Evolutionary conservation across 768 basidiomycete genomes (phyloP).

Genomic region (Serendipita indica): DNA sequence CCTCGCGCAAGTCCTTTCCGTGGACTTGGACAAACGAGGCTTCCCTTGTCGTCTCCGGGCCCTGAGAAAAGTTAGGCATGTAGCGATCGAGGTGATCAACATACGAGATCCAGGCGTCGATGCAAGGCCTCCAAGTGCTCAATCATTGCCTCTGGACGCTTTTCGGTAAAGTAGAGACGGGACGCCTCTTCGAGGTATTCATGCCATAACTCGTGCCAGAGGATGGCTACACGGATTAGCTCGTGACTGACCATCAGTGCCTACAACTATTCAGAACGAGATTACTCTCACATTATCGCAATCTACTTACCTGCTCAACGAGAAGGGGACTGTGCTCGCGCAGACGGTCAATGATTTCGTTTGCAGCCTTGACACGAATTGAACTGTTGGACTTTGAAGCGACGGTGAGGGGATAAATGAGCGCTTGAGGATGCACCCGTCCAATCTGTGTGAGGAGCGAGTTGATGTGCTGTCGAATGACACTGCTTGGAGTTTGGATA

Average conservation of each 20-base stretch:
- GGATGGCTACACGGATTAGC: conserved; percentile 34
- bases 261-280: conserved; percentile 11
- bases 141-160: conserved; percentile 35
- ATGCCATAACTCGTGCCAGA: conserved; percentile 39
- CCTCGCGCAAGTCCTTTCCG: conserved; percentile 30
- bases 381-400: conserved; percentile 8
- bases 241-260: conserved; percentile 33
- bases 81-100: neutral
- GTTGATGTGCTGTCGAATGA: conserved; percentile 10
- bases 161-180: conserved; percentile 33
- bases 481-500: conserved; percentile 11
- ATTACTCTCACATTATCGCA: neutral
- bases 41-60: conserved; percentile 33
- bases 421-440: conserved; percentile 10
- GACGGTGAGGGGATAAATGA: conserved; percentile 11
- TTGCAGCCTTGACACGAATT: neutral
- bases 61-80: conserved; percentile 18
- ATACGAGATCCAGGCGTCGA: conserved; percentile 30
- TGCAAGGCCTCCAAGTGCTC: conserved; percentile 32
- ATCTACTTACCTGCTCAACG: conserved; percentile 9
- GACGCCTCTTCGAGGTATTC: conserved; percentile 37
- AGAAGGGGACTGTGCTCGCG: conserved; percentile 5
- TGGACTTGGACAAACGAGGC: conserved; percentile 33
- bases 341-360: conserved; percentile 9
- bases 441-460: conserved; percentile 7